Conservation (phyloP, 495 filamentous ascomycete species). For the Penicillium lividum region DNA sequence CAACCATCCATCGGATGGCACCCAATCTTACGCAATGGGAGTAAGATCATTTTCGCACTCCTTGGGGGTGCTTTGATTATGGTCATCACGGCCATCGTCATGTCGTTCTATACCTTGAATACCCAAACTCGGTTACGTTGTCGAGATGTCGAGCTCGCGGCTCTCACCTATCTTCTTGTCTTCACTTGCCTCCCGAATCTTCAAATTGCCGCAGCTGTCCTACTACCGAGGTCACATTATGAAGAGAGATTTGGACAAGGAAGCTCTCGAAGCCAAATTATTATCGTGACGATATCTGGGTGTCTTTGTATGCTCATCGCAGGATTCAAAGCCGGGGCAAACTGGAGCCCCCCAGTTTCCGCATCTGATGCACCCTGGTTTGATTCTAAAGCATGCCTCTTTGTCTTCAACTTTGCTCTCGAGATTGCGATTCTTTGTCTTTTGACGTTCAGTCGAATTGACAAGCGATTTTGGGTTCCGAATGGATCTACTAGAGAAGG, state of each 20-base stretch:
- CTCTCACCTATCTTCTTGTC: slow-evolving; percentile 62
- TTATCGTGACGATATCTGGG: slow-evolving; percentile 58
- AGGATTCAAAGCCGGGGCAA: slow-evolving; percentile 61
- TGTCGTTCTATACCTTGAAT: slow-evolving; percentile 66
- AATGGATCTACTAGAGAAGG: slow-evolving; percentile 21
- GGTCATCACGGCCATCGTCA: slow-evolving; percentile 66
- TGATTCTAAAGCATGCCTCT: slow-evolving; percentile 70
- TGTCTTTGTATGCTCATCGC: slow-evolving; percentile 69
- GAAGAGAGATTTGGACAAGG: slow-evolving; percentile 75
- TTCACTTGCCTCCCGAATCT: slow-evolving; percentile 74
- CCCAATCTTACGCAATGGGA: slow-evolving; percentile 43
- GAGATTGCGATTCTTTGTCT: slow-evolving; percentile 68
- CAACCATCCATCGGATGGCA: slow-evolving; percentile 74
- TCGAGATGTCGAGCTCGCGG: slow-evolving; percentile 67
- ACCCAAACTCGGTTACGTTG: slow-evolving; percentile 49
- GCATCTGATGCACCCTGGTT: slow-evolving; percentile 63
- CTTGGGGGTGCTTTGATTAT: slow-evolving; percentile 64
- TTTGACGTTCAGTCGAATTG: slow-evolving; percentile 66
- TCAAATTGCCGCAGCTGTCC: slow-evolving; percentile 54
- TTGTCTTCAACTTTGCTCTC: slow-evolving; percentile 72
- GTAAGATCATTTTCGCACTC: slow-evolving; percentile 61
- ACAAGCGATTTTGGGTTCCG: slow-evolving; percentile 68
- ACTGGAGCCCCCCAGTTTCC: slow-evolving; percentile 54
- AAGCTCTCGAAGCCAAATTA: slow-evolving; percentile 61
- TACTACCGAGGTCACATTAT: slow-evolving; percentile 46